These are phyloP conservation scores for Strobilomyces confusus DNA, from an alignment of 768 basidiomycete species.

Conservation along the genomic window DNA sequence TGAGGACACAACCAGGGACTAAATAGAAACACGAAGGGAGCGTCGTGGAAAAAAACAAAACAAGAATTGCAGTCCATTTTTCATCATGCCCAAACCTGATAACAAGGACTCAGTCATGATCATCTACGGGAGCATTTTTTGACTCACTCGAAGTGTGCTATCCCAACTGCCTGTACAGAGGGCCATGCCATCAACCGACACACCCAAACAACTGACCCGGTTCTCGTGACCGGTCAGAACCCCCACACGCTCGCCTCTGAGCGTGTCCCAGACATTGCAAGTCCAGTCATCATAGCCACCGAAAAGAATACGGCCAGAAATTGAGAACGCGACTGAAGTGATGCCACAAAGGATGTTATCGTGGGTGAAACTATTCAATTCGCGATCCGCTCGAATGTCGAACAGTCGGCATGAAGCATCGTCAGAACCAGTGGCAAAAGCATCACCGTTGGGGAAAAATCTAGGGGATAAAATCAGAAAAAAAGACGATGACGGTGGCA, in stretches of 20 bases:
- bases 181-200: conserved; percentile 95
- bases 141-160: conserved; percentile 85
- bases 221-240: conserved; percentile 98
- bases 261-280: conserved; percentile 98
- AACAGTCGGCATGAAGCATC: conserved; percentile 98
- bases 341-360: conserved; percentile 99
- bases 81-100: conserved; percentile 81
- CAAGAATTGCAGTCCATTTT: conserved; percentile 25
- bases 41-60: conserved; percentile 20
- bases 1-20: conserved; percentile 16
- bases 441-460: conserved; percentile 99
- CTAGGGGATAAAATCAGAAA: conserved; percentile 38
- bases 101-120: conserved; percentile 11
- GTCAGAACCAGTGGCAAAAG: conserved; percentile 97
- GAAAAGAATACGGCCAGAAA: conserved; percentile 94
- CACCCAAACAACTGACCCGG: conserved; percentile 93
- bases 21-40: conserved; percentile 24
- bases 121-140: background rate
- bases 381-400: conserved; percentile 96
- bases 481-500: background rate
- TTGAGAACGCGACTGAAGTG: conserved; percentile 98
- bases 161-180: conserved; percentile 99
- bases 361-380: conserved; percentile 94
- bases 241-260: conserved; percentile 97
- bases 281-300: conserved; percentile 99